phyloP scores from a whole-genome alignment of 345 rosid genomes.

The Eucalyptus curtisii region DNA sequence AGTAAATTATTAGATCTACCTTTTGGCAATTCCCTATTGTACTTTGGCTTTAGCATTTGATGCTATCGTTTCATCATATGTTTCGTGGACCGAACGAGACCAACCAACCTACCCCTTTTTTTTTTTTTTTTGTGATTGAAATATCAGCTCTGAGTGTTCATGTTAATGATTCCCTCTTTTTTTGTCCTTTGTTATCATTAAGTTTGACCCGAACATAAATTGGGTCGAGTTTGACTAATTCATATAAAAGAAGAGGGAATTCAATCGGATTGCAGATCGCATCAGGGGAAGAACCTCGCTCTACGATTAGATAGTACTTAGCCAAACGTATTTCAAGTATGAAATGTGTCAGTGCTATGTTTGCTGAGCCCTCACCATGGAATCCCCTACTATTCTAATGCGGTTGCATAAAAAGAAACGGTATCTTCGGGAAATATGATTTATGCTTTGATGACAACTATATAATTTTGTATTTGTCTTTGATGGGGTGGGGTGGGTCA shows the following conservation, averaged over 20 bases:
- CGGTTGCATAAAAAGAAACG: background rate
- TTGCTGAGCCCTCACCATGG: background rate
- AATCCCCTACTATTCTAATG: background rate
- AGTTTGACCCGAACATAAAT: background rate
- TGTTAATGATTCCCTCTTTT: background rate
- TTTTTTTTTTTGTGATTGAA: background rate
- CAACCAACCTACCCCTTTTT: background rate
- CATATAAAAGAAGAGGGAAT: background rate
- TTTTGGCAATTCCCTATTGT: background rate
- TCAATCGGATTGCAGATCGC: background rate
- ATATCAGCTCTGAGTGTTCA: background rate
- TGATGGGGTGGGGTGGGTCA: background rate
- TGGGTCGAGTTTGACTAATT: background rate
- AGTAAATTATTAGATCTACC: background rate
- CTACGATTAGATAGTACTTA: background rate
- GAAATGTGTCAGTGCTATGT: background rate
- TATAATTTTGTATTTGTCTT: background rate
- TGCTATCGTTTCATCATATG: background rate
- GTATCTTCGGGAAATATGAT: background rate
- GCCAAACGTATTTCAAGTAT: background rate
- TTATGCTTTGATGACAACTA: constrained; percentile 16
- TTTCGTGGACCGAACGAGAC: background rate
- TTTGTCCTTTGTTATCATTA: background rate
- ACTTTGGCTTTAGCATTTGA: background rate
- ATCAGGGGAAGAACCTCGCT: background rate